Evolutionary conservation across 768 basidiomycete species (phyloP).

Genomic region (Rhizopogon salebrosus): DNA sequence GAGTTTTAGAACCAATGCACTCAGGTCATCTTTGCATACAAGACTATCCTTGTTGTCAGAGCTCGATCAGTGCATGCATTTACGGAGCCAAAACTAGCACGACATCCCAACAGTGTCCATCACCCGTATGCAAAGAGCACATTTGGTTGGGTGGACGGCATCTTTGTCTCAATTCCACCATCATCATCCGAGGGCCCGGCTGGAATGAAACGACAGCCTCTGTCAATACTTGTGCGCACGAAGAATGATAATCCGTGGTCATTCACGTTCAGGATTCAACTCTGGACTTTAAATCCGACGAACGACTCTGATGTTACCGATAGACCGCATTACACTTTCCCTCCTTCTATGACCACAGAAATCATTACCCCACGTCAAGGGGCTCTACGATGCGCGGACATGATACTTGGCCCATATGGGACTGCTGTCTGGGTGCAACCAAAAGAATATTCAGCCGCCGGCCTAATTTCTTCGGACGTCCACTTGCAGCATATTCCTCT

Average conservation of each 20-base stretch:
- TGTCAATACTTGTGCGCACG: conserved; percentile 49
- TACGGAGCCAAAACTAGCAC: conserved; percentile 36
- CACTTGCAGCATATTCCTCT: conserved; percentile 11
- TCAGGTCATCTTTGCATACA: conserved; percentile 44
- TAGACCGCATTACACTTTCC: conserved; percentile 36
- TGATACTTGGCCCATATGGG: conserved; percentile 49
- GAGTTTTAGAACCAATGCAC: conserved; percentile 41
- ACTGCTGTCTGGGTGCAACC: conserved; percentile 65
- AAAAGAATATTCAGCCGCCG: conserved; percentile 35
- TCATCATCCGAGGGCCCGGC: not conserved
- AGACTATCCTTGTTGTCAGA: conserved; percentile 51
- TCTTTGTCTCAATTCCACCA: conserved; percentile 32
- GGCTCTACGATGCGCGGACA: conserved; percentile 46
- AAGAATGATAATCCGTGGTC: conserved; percentile 63
- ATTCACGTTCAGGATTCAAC: conserved; percentile 40
- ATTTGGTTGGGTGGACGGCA: conserved; percentile 67
- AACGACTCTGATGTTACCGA: conserved; percentile 7
- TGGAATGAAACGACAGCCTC: not conserved
- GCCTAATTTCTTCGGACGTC: conserved; percentile 27
- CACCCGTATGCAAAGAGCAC: conserved; percentile 39
- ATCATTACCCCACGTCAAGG: conserved; percentile 40
- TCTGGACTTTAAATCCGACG: conserved; percentile 44
- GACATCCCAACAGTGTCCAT: conserved; percentile 22
- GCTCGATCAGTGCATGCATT: conserved; percentile 57
- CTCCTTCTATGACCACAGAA: conserved; percentile 35